Evolutionary conservation across 1,139 yeast species (phyloP).

Genomic region (Magnusiomyces ingens): DNA sequence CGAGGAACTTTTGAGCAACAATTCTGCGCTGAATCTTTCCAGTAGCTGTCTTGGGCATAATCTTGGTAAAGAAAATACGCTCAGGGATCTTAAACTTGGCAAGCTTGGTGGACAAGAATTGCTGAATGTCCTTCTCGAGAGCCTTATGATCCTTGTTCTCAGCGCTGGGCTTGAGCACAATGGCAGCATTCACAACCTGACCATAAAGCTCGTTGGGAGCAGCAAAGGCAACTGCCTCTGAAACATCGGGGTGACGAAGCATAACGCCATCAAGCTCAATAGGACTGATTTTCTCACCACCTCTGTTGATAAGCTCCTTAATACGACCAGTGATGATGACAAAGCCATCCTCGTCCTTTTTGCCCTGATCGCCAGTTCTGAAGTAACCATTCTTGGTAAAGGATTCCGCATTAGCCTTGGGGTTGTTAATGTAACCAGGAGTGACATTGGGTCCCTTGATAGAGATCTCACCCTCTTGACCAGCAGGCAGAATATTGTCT

Average conservation of each 20-base stretch:
- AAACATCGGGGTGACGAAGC: conserved; percentile 49
- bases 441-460: conserved; percentile 61
- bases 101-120: conserved; percentile 40
- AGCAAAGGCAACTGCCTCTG: conserved; percentile 64
- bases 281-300: conserved; percentile 67
- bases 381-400: conserved; percentile 53
- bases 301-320: conserved; percentile 60
- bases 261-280: conserved; percentile 55
- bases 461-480: conserved; percentile 57
- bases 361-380: conserved; percentile 70
- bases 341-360: conserved; percentile 51
- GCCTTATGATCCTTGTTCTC: conserved; percentile 20
- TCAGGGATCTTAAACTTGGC: conserved; percentile 54
- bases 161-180: conserved; percentile 43
- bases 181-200: conserved; percentile 59
- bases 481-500: conserved; percentile 42
- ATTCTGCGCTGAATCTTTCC: conserved; percentile 62
- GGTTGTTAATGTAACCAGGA: conserved; percentile 61
- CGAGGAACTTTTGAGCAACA: conserved; percentile 41
- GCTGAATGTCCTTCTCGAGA: conserved; percentile 40
- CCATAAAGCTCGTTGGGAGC: conserved; percentile 59
- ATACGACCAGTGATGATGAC: conserved; percentile 56
- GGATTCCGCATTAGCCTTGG: conserved; percentile 57
- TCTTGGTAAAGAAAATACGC: conserved; percentile 49
- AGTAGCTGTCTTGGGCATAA: conserved; percentile 63